Conservation (phyloP, 495 filamentous ascomycete genomes). For the Lophiostoma macrostomum region DNA sequence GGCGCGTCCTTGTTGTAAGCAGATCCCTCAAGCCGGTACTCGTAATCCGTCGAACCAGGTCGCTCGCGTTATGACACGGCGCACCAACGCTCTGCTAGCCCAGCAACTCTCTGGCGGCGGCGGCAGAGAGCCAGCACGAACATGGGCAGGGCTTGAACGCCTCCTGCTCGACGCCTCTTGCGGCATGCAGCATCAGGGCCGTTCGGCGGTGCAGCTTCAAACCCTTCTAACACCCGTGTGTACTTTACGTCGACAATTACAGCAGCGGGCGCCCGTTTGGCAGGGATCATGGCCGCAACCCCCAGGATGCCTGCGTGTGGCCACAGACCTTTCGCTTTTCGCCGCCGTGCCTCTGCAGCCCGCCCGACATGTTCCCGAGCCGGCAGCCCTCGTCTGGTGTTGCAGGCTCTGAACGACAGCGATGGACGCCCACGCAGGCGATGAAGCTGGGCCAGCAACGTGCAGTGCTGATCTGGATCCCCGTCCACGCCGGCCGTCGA, state of each 20-base stretch:
- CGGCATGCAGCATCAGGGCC: constrained; percentile 25
- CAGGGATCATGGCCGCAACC: too few species aligned
- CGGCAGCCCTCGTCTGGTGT: not conserved
- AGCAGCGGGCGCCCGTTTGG: not conserved
- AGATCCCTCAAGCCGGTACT: constrained; percentile 30
- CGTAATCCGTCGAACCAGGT: constrained; percentile 32
- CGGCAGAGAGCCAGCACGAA: too few species aligned
- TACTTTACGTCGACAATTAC: constrained; percentile 21
- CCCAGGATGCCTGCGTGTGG: too few species aligned
- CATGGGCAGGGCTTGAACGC: constrained; percentile 11
- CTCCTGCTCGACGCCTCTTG: constrained; percentile 25
- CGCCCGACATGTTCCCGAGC: constrained; percentile 10
- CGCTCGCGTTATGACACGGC: constrained; percentile 29
- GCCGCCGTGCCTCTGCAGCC: not conserved
- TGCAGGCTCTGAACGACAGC: constrained; percentile 1
- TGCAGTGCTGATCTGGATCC: constrained; percentile 16
- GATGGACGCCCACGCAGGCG: not conserved
- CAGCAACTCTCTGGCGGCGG: constrained; percentile 3
- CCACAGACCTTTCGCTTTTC: constrained; percentile 2
- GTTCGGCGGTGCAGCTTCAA: constrained; percentile 20
- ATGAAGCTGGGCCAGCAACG: not conserved
- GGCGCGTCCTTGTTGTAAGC: constrained; percentile 28
- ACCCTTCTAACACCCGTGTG: too few species aligned
- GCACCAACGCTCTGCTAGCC: constrained; percentile 26
- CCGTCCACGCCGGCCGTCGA: constrained; percentile 1